Base-by-base conservation (phyloP, 164 flowering plant genomes). In the Echeveria elegans region DNA sequence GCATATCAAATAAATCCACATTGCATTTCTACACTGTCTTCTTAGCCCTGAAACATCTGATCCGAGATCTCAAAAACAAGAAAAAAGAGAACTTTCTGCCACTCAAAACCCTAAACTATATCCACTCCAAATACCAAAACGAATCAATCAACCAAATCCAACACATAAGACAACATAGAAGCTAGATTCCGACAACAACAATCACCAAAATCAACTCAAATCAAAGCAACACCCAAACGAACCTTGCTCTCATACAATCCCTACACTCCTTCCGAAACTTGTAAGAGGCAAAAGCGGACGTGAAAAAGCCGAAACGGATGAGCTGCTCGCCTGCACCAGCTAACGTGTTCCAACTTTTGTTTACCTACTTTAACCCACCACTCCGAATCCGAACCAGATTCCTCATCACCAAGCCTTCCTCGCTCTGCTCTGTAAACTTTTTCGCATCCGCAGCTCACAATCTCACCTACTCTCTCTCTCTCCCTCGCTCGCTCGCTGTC, bases 381-480 rank as follows among this genome's bases (percentile, higher is more conserved):
- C 56, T 50, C 11, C 56, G 56, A 28, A 56, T 56, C 19, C 31
- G 19, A 56, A 56, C 31, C 32, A 11, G 19, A 56, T 56, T 56
- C 61, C 14, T 56, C 32, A 5, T 52, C 29, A n/a, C n/a, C n/a
- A n/a, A n/a, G n/a, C n/a, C n/a, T n/a, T n/a, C n/a, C 1, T 8
- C 58, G 28, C 2, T 12, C 28, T 8, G 1, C 28, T 21, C 58
- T 23, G 28, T 6, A 52, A 21, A 52, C 58, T 10, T 52, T 52
- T 52, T 23, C 10, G 58, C 58, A 14, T 52, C 58, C 58, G 58
- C 29, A 52, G 29, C 29, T 23, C 11, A 48, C 56, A 14, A 52
- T 56, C 59, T 53, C 59, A 53, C 59, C 59, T 24, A 53, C 59
- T 53, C 59, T 56, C 32, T 26, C 60, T 24, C 60, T 53, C 31